Conservation (phyloP, 2,329 filamentous ascomycete species). For the Penicillium crustosum region DNA sequence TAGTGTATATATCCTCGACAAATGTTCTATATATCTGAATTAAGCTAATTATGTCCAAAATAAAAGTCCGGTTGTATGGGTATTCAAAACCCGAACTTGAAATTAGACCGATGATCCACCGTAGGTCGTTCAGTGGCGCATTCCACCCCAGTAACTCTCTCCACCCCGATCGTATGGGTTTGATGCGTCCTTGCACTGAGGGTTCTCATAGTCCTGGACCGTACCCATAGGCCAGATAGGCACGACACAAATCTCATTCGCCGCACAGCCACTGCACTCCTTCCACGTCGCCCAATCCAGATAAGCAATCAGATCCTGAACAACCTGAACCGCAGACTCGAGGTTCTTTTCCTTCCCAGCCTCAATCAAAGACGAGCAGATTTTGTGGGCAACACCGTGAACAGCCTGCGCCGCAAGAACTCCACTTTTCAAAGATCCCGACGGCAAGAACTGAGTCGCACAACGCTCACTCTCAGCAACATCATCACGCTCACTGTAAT, state of each 20-base stretch:
- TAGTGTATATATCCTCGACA: neutral
- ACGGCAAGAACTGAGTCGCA: constrained; percentile 36
- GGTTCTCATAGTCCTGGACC: constrained; percentile 54
- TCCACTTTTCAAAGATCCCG: constrained; percentile 4
- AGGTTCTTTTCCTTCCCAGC: constrained; percentile 25
- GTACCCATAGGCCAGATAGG: constrained; percentile 64
- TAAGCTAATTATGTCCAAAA: neutral
- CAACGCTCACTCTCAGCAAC: constrained; percentile 34
- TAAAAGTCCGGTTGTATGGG: neutral
- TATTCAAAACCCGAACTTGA: neutral
- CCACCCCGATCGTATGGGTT: constrained; percentile 23
- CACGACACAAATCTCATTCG: constrained; percentile 59
- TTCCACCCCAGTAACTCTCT: constrained; percentile 31
- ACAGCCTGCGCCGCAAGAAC: constrained; percentile 31
- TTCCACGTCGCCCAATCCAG: constrained; percentile 64
- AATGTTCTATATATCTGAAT: neutral
- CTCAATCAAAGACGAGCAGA: constrained; percentile 35
- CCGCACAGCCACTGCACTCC: constrained; percentile 53
- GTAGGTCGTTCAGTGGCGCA: constrained; percentile 4
- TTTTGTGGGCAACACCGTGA: constrained; percentile 29
- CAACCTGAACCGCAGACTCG: constrained; percentile 27
- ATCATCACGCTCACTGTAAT: constrained; percentile 32
- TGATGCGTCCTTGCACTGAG: constrained; percentile 43
- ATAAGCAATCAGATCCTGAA: constrained; percentile 48
- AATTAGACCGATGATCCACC: too few relatives aligned